phyloP scores from a whole-genome alignment of 495 filamentous ascomycete genomes.

The Aspergillus panamensis region DNA sequence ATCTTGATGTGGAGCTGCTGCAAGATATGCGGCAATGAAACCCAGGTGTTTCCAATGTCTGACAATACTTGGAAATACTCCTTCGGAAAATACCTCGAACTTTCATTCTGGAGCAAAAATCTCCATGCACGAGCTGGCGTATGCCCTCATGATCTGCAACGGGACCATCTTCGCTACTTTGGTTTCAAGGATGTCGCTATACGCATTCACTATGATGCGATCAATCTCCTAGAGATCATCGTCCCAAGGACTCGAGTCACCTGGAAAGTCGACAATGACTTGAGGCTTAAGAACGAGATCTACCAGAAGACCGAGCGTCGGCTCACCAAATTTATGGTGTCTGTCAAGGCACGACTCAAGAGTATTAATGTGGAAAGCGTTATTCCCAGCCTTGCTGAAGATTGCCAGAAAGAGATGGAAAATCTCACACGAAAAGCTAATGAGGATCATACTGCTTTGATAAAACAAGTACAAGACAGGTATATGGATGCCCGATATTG shows the following conservation, averaged over 20 bases:
- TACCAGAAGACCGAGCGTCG: constrained; percentile 74
- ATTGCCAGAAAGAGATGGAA: constrained; percentile 78
- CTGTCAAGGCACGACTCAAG: constrained; percentile 76
- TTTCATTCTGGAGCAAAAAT: constrained; percentile 91
- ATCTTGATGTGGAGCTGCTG: constrained; percentile 99
- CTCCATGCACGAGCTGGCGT: constrained; percentile 72
- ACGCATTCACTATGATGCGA: constrained; percentile 85
- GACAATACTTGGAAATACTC: constrained; percentile 97
- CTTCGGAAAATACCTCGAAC: constrained; percentile 93
- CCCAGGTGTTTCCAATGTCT: constrained; percentile 88
- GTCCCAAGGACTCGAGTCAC: constrained; percentile 86
- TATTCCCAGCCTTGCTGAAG: constrained; percentile 75
- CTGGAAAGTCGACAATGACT: constrained; percentile 94
- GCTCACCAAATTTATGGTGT: constrained; percentile 78
- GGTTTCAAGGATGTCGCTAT: constrained; percentile 82
- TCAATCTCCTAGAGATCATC: constrained; percentile 91
- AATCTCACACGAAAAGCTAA: constrained; percentile 66
- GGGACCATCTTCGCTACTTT: constrained; percentile 88
- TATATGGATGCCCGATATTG: constrained; percentile 94
- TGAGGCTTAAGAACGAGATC: constrained; percentile 88
- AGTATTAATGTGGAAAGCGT: constrained; percentile 89
- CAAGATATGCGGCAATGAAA: constrained; percentile 85
- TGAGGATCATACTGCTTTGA: constrained; percentile 70
- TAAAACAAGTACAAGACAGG: constrained; percentile 76
- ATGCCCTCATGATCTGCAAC: constrained; percentile 92